Percentiles rank a stretch among this genome's conserved stretches.
These are phyloP conservation scores for Mycena olivaceomarginata DNA, from an alignment of 768 basidiomycete genomes.

Conservation along the genomic window DNA sequence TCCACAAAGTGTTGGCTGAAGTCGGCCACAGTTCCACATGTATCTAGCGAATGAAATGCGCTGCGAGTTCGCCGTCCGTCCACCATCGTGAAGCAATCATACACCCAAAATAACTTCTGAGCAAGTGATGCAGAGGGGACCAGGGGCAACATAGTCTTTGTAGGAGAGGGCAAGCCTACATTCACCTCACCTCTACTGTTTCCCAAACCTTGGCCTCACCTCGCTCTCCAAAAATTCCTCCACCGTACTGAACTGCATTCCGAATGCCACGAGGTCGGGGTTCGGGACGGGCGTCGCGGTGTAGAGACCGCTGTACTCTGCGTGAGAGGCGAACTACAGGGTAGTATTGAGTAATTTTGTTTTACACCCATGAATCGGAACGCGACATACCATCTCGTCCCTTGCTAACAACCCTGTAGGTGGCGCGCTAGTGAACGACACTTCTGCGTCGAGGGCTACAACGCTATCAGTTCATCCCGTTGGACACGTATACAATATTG, in stretches of 20 bases:
- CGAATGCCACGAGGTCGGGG: slow-evolving; percentile 29
- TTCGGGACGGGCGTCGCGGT: slow-evolving; percentile 19
- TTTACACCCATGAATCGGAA: no score
- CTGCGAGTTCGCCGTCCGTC: neutral
- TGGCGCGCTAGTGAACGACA: slow-evolving; percentile 20
- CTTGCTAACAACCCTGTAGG: neutral
- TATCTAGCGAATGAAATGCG: neutral
- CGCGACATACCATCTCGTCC: slow-evolving; percentile 39
- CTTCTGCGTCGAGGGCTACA: slow-evolving; percentile 25
- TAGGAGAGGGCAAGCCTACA: neutral
- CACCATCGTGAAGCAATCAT: neutral
- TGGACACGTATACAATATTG: neutral
- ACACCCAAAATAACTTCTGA: neutral
- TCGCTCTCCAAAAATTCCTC: slow-evolving; percentile 25
- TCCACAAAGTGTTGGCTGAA: no score
- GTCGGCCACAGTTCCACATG: neutral
- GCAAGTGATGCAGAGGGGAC: neutral
- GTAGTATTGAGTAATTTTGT: no score
- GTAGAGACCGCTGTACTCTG: slow-evolving; percentile 15
- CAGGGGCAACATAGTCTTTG: neutral
- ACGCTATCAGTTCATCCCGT: neutral
- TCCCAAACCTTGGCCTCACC: slow-evolving; percentile 18
- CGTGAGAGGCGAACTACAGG: no score
- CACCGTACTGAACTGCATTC: slow-evolving; percentile 16
- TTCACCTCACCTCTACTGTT: neutral